These are phyloP conservation scores for Clitopilus hobsonii DNA, from an alignment of 768 basidiomycete genomes.

Conservation along the genomic window DNA sequence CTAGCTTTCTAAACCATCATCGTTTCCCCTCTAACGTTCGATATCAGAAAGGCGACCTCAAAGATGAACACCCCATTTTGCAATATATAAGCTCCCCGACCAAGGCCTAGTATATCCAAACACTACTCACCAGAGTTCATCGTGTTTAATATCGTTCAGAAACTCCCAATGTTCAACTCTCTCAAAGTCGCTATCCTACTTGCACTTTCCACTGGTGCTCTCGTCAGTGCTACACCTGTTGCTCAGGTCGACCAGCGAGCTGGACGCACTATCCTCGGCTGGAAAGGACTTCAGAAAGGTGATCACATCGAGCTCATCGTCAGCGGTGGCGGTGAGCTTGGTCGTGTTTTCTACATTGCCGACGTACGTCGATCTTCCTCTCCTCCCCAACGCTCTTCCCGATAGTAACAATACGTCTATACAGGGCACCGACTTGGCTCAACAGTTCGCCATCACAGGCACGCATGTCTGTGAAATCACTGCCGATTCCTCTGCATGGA, in stretches of 20 bases:
- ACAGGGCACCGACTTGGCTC: not conserved
- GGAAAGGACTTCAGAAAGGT: not conserved
- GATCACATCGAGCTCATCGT: not conserved
- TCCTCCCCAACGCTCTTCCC: not conserved
- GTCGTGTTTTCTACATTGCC: not conserved
- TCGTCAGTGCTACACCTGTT: not conserved
- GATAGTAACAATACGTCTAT: not conserved
- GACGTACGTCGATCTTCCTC: not conserved
- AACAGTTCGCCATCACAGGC: not conserved
- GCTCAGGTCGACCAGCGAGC: not conserved
- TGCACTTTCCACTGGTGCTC: not conserved
- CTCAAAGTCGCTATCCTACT: not conserved
- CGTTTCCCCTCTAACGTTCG: too few species aligned
- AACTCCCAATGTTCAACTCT: not conserved
- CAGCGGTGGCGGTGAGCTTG: not conserved
- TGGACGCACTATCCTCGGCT: not conserved
- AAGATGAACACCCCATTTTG: too few species aligned
- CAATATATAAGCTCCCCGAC: too few species aligned
- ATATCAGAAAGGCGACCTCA: too few species aligned
- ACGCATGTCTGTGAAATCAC: not conserved
- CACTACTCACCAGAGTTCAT: not conserved
- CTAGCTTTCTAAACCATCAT: too few species aligned
- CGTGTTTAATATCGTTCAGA: not conserved
- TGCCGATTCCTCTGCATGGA: not conserved
- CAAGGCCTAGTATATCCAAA: too few species aligned